These are phyloP conservation scores for Omphalotus guepiniiformis DNA, from an alignment of 768 basidiomycete species.

Conservation along the genomic window DNA sequence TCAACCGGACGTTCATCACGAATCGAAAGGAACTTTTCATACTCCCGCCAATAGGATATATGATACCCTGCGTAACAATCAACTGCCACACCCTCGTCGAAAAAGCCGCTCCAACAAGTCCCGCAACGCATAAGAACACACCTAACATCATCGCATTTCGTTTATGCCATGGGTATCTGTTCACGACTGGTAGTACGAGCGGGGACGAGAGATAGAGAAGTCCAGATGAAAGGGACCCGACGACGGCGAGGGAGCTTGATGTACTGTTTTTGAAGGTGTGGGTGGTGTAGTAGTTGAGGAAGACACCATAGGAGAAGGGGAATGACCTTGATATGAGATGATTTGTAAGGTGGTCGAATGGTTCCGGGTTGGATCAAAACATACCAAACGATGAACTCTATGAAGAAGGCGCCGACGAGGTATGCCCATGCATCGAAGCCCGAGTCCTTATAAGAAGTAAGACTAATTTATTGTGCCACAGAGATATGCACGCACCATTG, in stretches of 20 bases:
- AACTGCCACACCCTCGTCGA: conserved; percentile 15
- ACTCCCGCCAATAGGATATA: conserved; percentile 24
- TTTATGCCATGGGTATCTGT: conserved; percentile 20
- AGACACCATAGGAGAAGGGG: conserved; percentile 26
- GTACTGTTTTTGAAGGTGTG: conserved; percentile 16
- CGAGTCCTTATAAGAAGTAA: conserved; percentile 5
- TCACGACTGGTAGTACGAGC: conserved; percentile 18
- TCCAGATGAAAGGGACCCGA: conserved; percentile 24
- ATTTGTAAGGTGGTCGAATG: too few species aligned
- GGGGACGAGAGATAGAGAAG: conserved; percentile 23
- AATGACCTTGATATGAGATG: conserved; percentile 14
- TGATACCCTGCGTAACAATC: conserved; percentile 20
- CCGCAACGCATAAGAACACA: conserved; percentile 17
- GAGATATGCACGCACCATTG: conserved; percentile 1
- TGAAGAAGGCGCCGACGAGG: conserved; percentile 20
- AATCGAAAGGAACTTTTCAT: background rate
- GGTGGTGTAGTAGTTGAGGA: conserved; percentile 22
- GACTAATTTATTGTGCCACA: background rate
- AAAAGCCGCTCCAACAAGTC: conserved; percentile 24
- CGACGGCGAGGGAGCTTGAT: conserved; percentile 19
- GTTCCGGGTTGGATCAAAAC: background rate
- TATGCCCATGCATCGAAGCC: conserved; percentile 15
- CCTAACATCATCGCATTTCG: conserved; percentile 20
- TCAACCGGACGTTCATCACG: background rate
- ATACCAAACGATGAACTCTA: conserved; percentile 23